Conservation (phyloP, 2,329 filamentous ascomycete genomes). For the Cytospora piceicola region DNA sequence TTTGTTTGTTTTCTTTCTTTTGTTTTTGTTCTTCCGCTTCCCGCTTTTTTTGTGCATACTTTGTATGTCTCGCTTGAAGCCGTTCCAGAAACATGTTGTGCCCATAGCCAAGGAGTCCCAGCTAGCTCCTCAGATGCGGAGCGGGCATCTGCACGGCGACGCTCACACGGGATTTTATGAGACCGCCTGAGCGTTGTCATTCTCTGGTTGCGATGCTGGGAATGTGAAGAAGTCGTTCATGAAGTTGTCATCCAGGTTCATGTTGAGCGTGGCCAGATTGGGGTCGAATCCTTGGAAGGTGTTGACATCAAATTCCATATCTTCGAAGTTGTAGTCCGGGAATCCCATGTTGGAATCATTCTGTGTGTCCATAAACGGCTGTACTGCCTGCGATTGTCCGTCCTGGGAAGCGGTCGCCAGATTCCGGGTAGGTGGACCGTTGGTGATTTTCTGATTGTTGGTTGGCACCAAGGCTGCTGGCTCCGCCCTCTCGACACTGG, state of each 20-base stretch:
- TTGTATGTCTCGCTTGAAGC: no score
- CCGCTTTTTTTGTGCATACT: no score
- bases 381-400: neutral
- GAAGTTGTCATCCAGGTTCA: conserved; percentile 10
- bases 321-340: neutral
- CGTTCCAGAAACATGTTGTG: no score
- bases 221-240: conserved; percentile 10
- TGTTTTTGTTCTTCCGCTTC: neutral
- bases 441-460: neutral
- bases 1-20: neutral
- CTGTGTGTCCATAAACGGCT: neutral
- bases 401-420: neutral
- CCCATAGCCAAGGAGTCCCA: neutral
- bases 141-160: no score
- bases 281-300: conserved; percentile 3
- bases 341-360: neutral
- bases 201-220: conserved; percentile 16
- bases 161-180: neutral
- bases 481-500: neutral
- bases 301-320: neutral
- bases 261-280: conserved; percentile 15
- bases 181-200: neutral
- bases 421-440: neutral
- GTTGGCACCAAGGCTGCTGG: neutral
- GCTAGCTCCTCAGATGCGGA: no score